Evolutionary conservation across 2,329 filamentous ascomycete genomes (phyloP).

Genomic region (Alternaria sp.): DNA sequence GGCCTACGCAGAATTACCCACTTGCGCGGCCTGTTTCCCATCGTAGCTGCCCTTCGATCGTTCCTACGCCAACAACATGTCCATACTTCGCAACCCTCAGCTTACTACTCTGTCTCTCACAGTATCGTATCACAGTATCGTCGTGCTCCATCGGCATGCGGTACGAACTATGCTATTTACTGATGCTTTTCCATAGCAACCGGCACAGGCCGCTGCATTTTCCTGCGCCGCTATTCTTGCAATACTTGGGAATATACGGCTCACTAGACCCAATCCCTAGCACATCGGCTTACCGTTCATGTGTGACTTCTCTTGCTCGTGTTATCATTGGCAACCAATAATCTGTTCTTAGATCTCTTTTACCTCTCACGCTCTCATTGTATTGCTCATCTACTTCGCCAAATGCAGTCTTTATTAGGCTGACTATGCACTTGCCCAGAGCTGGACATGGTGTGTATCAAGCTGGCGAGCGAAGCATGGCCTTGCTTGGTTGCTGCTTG

Average conservation of each 20-base stretch:
- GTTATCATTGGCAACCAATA: not conserved
- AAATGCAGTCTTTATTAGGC: not conserved
- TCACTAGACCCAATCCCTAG: not conserved
- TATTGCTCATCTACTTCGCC: not conserved
- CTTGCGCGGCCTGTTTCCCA: not conserved
- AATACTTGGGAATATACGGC: not conserved
- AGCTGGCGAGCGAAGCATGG: not conserved
- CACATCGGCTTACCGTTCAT: not conserved
- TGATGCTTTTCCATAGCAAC: not conserved
- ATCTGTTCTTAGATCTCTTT: not conserved
- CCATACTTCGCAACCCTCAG: not conserved
- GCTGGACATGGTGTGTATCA: not conserved
- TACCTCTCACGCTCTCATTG: not conserved
- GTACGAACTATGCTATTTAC: not conserved
- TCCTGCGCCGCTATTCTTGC: not conserved
- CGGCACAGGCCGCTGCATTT: not conserved
- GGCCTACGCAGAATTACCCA: not conserved
- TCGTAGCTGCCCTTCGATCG: not conserved
- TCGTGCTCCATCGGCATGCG: not conserved
- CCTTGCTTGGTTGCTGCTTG: not conserved
- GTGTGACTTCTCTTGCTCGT: not conserved
- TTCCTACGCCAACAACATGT: not conserved
- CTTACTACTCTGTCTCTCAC: not conserved
- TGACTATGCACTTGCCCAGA: not conserved
- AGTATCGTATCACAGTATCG: not conserved